These are phyloP conservation scores for Oryza glumipatula DNA, from an alignment of 176 grass and related monocot species.

Conservation along the genomic window DNA sequence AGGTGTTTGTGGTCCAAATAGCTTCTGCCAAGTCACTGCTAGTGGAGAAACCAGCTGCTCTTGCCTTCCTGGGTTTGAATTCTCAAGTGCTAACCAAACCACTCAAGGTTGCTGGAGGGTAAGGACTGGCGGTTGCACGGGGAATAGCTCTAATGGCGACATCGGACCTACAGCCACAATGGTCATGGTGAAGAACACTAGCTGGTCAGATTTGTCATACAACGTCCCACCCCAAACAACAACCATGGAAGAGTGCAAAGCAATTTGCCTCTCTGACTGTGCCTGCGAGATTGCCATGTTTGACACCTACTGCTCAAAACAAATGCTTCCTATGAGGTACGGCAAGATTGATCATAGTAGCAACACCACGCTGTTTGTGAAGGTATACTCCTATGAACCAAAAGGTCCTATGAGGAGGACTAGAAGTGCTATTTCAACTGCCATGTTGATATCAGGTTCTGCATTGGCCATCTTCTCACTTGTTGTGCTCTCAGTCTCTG, in stretches of 20 bases:
- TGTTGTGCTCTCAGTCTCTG: neutral
- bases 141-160: conserved; percentile 26
- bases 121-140: neutral
- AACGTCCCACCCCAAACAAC: conserved; percentile 28
- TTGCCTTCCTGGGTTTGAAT: conserved; percentile 49
- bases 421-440: neutral
- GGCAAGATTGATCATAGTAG: conserved; percentile 23
- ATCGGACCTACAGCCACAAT: conserved; percentile 2
- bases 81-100: conserved; percentile 28
- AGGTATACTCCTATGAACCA: conserved; percentile 40
- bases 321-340: conserved; percentile 50
- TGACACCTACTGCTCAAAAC: conserved; percentile 39
- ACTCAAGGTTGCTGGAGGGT: conserved; percentile 41
- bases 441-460: conserved; percentile 43
- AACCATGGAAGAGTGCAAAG: conserved; percentile 40
- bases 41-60: conserved; percentile 36
- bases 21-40: conserved; percentile 33
- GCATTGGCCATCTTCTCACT: conserved; percentile 22
- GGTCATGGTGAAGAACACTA: conserved; percentile 46
- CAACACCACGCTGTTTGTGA: conserved; percentile 51
- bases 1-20: conserved; percentile 47
- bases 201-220: conserved; percentile 35
- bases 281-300: conserved; percentile 44
- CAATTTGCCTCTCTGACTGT: conserved; percentile 29
- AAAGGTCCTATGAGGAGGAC: neutral